Evolutionary conservation across 2,329 filamentous ascomycete genomes (phyloP), one percentile per base, ranked within the genome.

Genomic region (Claviceps sp.): DNA sequence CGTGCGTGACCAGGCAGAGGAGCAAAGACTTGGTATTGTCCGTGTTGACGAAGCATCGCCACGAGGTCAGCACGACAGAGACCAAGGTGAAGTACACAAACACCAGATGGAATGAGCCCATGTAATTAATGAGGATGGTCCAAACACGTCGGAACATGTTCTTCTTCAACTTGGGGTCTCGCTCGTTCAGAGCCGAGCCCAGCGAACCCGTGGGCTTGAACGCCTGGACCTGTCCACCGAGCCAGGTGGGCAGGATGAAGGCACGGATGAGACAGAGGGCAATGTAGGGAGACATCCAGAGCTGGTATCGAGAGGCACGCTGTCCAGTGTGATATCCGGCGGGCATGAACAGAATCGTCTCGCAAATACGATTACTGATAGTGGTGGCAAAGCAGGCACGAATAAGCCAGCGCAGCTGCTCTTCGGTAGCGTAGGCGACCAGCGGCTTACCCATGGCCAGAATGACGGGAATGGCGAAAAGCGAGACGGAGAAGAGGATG

Each of bases 251-350:
- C 2, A 82, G 67, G 14, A 80, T 57, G 58, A 82, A 82, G 1
- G 77, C 72, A 2, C 77, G 76, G 49, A 80, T 64, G 50, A 82
- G 73, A 58, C 74, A 77, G 11, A 79, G 67, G 0, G 77, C 75
- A 54, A 80, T 77, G 62, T 80, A 82, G 0, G 78, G 78, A 6
- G 78, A 72, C 78, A 82, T 82, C 78, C 79, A 82, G 29, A 82
- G 67, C 62, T 79, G 75, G 55, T 76, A 75, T 4, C 76, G 69
- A 2, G 72, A 71, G 40, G 76, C 76, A 50, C 78, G 71, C 61
- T 79, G 77, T 4, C 76, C 78, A 11, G 76, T 77, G 60, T 78
- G 73, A 59, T 81, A 81, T 20, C 79, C 78, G 1, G 76, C 71
- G 0, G 78, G 78, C 13, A 79, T 70, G 60, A 74, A 81, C n/a